Percentiles rank a stretch among this genome's conserved stretches.
These are phyloP conservation scores for Elongisporangium prolatum DNA, from an alignment of 352 stramenopile species.

Conservation along the genomic window DNA sequence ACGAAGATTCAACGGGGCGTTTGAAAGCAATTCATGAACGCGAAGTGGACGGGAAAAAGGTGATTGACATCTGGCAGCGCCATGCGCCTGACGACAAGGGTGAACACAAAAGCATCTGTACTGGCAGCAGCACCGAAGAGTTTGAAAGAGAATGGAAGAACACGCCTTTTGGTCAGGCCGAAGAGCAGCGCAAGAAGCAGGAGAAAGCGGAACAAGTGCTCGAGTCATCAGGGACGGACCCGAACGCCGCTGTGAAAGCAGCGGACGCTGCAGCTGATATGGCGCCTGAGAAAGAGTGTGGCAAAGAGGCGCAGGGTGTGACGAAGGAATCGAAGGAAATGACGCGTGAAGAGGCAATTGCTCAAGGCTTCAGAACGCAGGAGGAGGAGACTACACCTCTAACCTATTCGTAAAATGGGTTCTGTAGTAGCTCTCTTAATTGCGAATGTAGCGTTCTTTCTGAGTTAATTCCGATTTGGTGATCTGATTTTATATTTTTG, in stretches of 20 bases:
- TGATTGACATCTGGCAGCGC: conserved; percentile 52
- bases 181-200: conserved; percentile 25
- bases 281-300: conserved; percentile 32
- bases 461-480: neutral
- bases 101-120: conserved; percentile 39
- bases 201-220: conserved; percentile 23
- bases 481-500: neutral
- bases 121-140: conserved; percentile 32
- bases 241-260: conserved; percentile 7
- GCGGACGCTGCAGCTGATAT: conserved; percentile 17
- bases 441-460: neutral
- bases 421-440: neutral
- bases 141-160: conserved; percentile 64
- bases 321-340: conserved; percentile 25
- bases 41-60: conserved; percentile 54
- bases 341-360: conserved; percentile 49
- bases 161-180: conserved; percentile 55
- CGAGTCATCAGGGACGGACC: conserved; percentile 4
- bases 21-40: conserved; percentile 72
- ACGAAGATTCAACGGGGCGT: conserved; percentile 67
- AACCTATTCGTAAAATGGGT: conserved; percentile 14
- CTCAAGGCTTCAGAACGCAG: conserved; percentile 49
- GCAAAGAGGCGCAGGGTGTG: conserved; percentile 18
- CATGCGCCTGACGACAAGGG: conserved; percentile 44
- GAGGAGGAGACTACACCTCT: conserved; percentile 66